Conservation (phyloP, 164 flowering plant species). For the Santalum album region DNA sequence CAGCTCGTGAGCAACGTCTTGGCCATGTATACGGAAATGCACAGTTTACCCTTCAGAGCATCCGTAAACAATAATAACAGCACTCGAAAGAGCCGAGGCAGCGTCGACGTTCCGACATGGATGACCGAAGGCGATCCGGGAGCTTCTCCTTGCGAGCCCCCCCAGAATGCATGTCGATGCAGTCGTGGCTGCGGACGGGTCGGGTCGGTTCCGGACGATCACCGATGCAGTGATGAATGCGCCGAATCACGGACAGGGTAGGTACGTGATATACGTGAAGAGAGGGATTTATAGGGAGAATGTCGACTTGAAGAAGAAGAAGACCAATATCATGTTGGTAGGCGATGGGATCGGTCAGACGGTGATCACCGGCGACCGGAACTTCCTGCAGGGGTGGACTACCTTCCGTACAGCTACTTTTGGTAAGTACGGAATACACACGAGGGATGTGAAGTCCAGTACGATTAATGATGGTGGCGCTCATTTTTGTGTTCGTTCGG, state of each 20-base stretch:
- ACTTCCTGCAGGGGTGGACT: slow-evolving; percentile 87
- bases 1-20: slow-evolving; percentile 66
- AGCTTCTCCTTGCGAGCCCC: slow-evolving; percentile 20
- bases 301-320: slow-evolving; percentile 72
- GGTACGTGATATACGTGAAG: slow-evolving; percentile 70
- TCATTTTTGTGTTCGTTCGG: too few species aligned
- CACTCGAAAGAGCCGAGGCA: not conserved
- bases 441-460: too few species aligned
- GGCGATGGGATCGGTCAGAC: slow-evolving; percentile 83
- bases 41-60: slow-evolving; percentile 40
- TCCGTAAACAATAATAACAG: slow-evolving; percentile 16
- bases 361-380: slow-evolving; percentile 50
- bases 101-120: slow-evolving; percentile 47
- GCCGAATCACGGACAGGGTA: slow-evolving; percentile 50
- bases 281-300: slow-evolving; percentile 69
- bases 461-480: too few species aligned
- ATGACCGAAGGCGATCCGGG: slow-evolving; percentile 44
- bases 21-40: slow-evolving; percentile 41
- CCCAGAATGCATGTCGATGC: slow-evolving; percentile 43
- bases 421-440: slow-evolving; percentile 39
- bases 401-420: slow-evolving; percentile 79
- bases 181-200: slow-evolving; percentile 70
- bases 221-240: slow-evolving; percentile 48
- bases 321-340: slow-evolving; percentile 64
- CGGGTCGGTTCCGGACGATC: slow-evolving; percentile 50